Evolutionary conservation across 78 protist species (phyloP).

Genomic region (Dictyostelium purpureum): DNA sequence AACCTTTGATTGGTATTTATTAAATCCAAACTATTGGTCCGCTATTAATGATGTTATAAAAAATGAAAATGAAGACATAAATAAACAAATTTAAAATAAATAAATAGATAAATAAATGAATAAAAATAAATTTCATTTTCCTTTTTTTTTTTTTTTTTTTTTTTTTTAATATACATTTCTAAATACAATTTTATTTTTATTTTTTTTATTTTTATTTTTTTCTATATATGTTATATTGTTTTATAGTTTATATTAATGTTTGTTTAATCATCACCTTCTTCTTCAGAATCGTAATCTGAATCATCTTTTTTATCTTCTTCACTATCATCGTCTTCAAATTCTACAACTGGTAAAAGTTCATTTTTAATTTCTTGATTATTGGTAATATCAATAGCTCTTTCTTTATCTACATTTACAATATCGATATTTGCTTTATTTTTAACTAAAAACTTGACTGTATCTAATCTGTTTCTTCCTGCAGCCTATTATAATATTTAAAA

Average conservation of each 20-base stretch:
- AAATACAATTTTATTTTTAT: too few relatives aligned
- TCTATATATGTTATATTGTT: background rate
- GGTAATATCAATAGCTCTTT: slow-evolving; percentile 44
- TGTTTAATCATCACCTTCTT: slow-evolving; percentile 42
- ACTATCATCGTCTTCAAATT: background rate
- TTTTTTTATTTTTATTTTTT: background rate
- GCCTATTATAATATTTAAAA: background rate
- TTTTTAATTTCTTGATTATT: slow-evolving; percentile 32
- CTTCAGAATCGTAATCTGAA: slow-evolving; percentile 15
- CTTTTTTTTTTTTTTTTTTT: background rate
- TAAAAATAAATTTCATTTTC: background rate
- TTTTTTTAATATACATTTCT: background rate
- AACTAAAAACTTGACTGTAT: slow-evolving; percentile 30
- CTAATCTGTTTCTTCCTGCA: slow-evolving; percentile 43
- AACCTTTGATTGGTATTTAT: slow-evolving; percentile 68
- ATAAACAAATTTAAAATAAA: background rate
- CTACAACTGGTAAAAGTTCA: slow-evolving; percentile 32
- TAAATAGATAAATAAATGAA: background rate
- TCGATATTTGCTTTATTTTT: slow-evolving; percentile 18
- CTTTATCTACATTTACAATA: slow-evolving; percentile 40
- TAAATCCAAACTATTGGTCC: slow-evolving; percentile 55
- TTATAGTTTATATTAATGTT: background rate
- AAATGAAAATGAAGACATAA: background rate
- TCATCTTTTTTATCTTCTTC: background rate
- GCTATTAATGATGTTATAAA: too few relatives aligned